Conservation (phyloP, 2,329 filamentous ascomycete species). For the Exophiala xenobiotica region DNA sequence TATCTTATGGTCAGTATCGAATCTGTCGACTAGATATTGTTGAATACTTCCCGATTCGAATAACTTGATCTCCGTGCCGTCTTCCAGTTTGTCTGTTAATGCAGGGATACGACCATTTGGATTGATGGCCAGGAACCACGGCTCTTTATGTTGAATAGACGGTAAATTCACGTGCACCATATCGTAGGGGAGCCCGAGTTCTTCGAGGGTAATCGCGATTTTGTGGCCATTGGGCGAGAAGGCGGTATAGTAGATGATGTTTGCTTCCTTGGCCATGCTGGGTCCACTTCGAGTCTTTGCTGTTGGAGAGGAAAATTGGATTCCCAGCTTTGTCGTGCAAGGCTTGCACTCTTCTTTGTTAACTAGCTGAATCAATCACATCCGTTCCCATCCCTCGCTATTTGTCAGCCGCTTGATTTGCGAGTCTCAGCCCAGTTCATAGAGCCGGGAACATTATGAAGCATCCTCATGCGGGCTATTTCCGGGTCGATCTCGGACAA, state of each 20-base stretch:
- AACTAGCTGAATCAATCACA: too few species aligned
- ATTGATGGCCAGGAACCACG: slow-evolving; percentile 89
- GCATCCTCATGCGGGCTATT: background rate
- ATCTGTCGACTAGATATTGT: slow-evolving; percentile 79
- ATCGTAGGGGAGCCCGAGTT: slow-evolving; percentile 36
- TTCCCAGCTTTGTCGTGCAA: background rate
- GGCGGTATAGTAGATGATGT: slow-evolving; percentile 36
- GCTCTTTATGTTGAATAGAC: slow-evolving; percentile 74
- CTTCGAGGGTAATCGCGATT: slow-evolving; percentile 39
- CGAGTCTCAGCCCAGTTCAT: too few species aligned
- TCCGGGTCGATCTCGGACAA: background rate
- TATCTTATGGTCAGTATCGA: slow-evolving; percentile 78
- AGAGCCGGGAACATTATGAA: too few species aligned
- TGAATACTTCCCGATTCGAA: slow-evolving; percentile 84
- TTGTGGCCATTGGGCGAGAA: slow-evolving; percentile 39
- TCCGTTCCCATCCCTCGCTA: too few species aligned
- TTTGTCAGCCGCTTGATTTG: background rate
- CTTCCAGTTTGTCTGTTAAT: slow-evolving; percentile 65
- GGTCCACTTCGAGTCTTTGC: too few species aligned
- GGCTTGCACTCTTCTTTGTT: too few species aligned
- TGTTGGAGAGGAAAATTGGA: background rate
- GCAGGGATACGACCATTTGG: slow-evolving; percentile 89
- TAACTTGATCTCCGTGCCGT: slow-evolving; percentile 69
- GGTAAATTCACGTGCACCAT: slow-evolving; percentile 18
- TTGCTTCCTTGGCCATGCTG: background rate